A percentile compares a stretch with the other conserved stretches of the same genome.
These are phyloP conservation scores for Fomitopsis betulina DNA, from an alignment of 1,284 basidiomycete genomes.

Conservation along the genomic window DNA sequence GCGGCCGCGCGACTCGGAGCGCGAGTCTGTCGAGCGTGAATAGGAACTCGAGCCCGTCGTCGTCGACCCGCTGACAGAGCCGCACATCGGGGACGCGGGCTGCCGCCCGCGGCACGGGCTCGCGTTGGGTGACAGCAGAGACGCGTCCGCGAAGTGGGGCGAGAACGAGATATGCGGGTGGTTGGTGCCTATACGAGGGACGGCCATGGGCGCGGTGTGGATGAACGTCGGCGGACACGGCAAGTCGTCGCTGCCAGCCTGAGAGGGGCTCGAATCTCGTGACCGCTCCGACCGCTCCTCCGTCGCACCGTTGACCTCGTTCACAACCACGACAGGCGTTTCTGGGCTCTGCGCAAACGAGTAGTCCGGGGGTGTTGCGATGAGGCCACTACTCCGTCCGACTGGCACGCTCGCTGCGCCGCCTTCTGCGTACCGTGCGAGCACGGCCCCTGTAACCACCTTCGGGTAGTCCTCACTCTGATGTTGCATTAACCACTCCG, in stretches of 20 bases:
- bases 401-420: conserved; percentile 21
- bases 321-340: conserved; percentile 30
- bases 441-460: conserved; percentile 16
- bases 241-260: conserved; percentile 3
- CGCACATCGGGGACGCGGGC: conserved; percentile 8
- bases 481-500: conserved; percentile 13
- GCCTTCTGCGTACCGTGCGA: conserved; percentile 20
- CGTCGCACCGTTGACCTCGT: conserved; percentile 27
- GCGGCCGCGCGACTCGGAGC: conserved; percentile 39
- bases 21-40: conserved; percentile 26
- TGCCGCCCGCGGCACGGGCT: conserved; percentile 21
- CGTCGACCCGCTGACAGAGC: conserved; percentile 26
- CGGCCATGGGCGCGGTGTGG: conserved; percentile 13
- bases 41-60: conserved; percentile 26
- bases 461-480: conserved; percentile 11
- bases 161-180: conserved; percentile 14
- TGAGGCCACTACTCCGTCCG: conserved; percentile 21
- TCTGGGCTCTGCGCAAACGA: conserved; percentile 16
- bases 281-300: conserved; percentile 30
- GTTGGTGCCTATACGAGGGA: conserved; percentile 17
- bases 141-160: conserved; percentile 15
- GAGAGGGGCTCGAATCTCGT: conserved; percentile 19
- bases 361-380: neutral
- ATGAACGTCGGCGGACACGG: conserved; percentile 11
- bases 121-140: conserved; percentile 24